Percentiles rank a stretch among this genome's conserved stretches.
Evolutionary conservation across 768 basidiomycete genomes (phyloP).

Genomic region (Lactarius sanguifluus): DNA sequence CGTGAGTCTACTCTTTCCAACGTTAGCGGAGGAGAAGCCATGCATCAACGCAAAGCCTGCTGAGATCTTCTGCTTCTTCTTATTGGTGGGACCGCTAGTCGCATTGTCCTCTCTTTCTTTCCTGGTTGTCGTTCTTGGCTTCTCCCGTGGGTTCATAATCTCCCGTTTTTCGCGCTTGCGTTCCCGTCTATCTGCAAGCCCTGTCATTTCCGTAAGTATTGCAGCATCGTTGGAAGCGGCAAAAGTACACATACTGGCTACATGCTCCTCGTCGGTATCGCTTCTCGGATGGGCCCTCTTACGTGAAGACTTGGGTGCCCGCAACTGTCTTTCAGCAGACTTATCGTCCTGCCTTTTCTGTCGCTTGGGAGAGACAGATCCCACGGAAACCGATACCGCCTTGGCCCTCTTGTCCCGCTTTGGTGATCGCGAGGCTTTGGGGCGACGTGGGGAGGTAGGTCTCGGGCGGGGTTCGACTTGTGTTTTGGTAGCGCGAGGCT

Average conservation of each 20-base stretch:
- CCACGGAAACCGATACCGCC: background rate
- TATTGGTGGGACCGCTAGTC: constrained; percentile 30
- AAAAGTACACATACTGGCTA: constrained; percentile 37
- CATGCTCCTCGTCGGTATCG: constrained; percentile 39
- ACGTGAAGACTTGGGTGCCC: background rate
- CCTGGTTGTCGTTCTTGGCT: constrained; percentile 8
- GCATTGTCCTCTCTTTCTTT: constrained; percentile 30
- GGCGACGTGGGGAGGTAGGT: background rate
- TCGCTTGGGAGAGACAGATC: background rate
- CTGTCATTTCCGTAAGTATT: constrained; percentile 38
- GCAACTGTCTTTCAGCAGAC: background rate
- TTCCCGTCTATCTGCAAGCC: constrained; percentile 63
- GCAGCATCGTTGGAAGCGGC: background rate
- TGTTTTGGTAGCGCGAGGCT: constrained; percentile 23
- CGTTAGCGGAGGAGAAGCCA: constrained; percentile 60
- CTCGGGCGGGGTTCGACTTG: background rate
- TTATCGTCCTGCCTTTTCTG: background rate
- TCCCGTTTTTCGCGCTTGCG: constrained; percentile 46
- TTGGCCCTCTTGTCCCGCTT: background rate
- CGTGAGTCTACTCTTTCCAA: constrained; percentile 62
- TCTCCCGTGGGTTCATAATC: constrained; percentile 25
- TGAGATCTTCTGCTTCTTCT: constrained; percentile 39
- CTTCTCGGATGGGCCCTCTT: constrained; percentile 21
- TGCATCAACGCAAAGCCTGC: constrained; percentile 65
- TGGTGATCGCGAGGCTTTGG: background rate